Base-by-base conservation (phyloP, 257 asterid genomes). In the Verbena officinalis region DNA sequence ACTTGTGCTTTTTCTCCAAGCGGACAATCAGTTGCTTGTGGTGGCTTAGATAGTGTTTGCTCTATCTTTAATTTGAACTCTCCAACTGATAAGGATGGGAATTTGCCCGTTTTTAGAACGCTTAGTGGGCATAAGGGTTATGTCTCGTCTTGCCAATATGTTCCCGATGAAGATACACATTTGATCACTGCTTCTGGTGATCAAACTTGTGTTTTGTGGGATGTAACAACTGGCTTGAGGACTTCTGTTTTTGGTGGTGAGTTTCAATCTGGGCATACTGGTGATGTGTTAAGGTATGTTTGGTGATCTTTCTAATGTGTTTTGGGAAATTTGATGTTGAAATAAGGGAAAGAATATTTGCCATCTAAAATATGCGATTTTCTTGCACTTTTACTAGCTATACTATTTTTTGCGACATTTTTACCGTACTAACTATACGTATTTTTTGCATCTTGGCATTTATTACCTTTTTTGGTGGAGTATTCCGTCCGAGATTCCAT, bases 21-120 rank as follows among this genome's bases (percentile, higher is more conserved):
- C 38, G 95, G 95, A 21, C 87, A 75, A 62, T 83, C 95, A 30
- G 93, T 87, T 69, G 93, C 95, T 30, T 87, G 93, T 55, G 95
- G 95, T 42, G 93, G 95, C 59, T 86, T 87, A 24, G 93, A 85
- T 64, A 87, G 90, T 54, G 81, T 81, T 9, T 87, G 95, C 77
- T 80, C 95, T 30, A 72, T 87, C 59, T 85, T 85, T 75, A 83
- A 81, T 78, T 80, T 85, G 11, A 83, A 85, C 73, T 78, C 93
- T 36, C 86, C 78, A 15, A 73, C 77, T 2, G 93, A 83, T 42
- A 87, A 38, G 64, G 95, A 85, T 70, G 86, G 93, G 62, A 87
- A 73, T 73, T 78, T 84, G 15, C 90, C 88, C 0, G 90, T 87
- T 1, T 77, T 88, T 14, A 81, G 79, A 75, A 84, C 72, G 84